Percentiles rank a stretch among this genome's conserved stretches.
Conservation (phyloP, 2,329 filamentous ascomycete genomes). For the Exophiala sp. region DNA sequence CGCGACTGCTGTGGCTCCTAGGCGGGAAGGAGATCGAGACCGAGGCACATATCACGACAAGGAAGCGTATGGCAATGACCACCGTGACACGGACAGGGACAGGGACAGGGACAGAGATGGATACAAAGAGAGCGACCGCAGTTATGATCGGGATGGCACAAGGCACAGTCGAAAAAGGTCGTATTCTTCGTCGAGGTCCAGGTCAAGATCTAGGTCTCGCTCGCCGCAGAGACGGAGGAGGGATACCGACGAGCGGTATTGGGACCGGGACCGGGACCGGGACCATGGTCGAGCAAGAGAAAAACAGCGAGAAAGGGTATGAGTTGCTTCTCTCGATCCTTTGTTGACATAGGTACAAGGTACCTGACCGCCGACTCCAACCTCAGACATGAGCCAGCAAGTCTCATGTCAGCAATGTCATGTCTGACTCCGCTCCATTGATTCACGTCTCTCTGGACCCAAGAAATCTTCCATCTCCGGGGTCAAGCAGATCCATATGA, state of each 20-base stretch:
- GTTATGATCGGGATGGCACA: slow-evolving; percentile 16
- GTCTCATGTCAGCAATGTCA: too few species aligned
- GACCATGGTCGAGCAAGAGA: slow-evolving; percentile 32
- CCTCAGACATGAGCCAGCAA: too few species aligned
- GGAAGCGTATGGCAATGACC: neutral
- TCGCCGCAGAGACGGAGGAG: slow-evolving; percentile 4
- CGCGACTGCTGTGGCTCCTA: slow-evolving; percentile 38
- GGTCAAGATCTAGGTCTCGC: slow-evolving; percentile 6
- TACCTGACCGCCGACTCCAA: too few species aligned
- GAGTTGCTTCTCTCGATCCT: neutral
- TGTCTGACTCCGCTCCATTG: too few species aligned
- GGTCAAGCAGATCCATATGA: too few species aligned
- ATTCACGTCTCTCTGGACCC: too few species aligned
- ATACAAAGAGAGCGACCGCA: slow-evolving; percentile 17
- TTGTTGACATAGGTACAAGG: too few species aligned
- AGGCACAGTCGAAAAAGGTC: slow-evolving; percentile 33
- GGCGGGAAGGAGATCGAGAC: slow-evolving; percentile 30
- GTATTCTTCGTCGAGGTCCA: slow-evolving; percentile 18
- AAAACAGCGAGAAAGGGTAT: neutral
- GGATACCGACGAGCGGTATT: neutral
- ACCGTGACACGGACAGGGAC: neutral
- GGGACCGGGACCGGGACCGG: neutral
- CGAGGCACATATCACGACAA: neutral
- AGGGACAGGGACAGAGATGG: slow-evolving; percentile 24
- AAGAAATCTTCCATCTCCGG: too few species aligned